Evolutionary conservation across 805 yeast species (phyloP).

Genomic region (Priceomyces haplophilus): DNA sequence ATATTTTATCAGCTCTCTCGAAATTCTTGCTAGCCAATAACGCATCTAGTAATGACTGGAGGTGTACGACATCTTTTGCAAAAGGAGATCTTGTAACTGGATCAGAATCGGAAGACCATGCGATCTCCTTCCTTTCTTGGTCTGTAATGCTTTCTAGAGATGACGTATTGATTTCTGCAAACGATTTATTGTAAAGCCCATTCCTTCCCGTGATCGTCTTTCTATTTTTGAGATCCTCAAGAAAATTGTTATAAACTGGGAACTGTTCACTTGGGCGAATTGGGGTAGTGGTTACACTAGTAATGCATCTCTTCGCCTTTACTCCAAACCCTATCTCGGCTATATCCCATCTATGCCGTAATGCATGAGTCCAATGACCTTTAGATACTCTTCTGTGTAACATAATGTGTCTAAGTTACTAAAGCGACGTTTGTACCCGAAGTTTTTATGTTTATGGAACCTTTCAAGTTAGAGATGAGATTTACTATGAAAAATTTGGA

Average conservation of each 20-base stretch:
- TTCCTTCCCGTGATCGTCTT: slow-evolving; percentile 9
- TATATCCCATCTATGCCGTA: slow-evolving; percentile 2
- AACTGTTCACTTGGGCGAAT: slow-evolving; percentile 8
- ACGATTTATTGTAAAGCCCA: slow-evolving; percentile 10
- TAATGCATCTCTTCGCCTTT: background rate
- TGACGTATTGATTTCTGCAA: slow-evolving; percentile 9
- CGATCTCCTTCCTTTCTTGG: slow-evolving; percentile 11
- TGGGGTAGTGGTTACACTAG: slow-evolving; percentile 3
- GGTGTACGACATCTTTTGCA: slow-evolving; percentile 58
- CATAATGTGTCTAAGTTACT: background rate
- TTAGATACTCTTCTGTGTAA: background rate
- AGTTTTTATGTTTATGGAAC: background rate
- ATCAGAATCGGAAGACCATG: slow-evolving; percentile 43
- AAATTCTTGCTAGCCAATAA: slow-evolving; percentile 64
- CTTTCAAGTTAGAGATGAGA: slow-evolving; percentile 1
- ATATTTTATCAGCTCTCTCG: slow-evolving; percentile 65
- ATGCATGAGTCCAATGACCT: background rate
- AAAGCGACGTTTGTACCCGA: background rate
- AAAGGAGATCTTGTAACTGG: slow-evolving; percentile 40
- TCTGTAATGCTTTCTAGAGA: slow-evolving; percentile 5
- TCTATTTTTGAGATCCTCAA: slow-evolving; percentile 13
- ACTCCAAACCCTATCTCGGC: background rate
- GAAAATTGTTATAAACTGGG: slow-evolving; percentile 11
- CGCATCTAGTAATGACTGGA: slow-evolving; percentile 78
- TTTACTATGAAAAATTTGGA: slow-evolving; percentile 1